phyloP scores from a whole-genome alignment of 352 stramenopile species.

The Globisporangium lucens region DNA sequence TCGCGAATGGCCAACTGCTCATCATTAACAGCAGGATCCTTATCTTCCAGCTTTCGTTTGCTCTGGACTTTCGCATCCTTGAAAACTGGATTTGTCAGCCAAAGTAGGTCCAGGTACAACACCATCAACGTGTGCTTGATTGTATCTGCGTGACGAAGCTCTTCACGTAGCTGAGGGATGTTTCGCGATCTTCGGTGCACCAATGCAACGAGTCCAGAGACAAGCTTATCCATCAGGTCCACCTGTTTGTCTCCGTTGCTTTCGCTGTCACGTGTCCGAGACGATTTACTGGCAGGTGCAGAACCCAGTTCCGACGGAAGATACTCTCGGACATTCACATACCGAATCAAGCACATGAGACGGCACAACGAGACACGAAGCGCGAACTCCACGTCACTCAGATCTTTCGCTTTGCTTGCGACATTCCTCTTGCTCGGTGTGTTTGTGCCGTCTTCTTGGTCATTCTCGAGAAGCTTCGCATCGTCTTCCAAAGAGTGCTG shows the following conservation, averaged over 20 bases:
- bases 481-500: slow-evolving; percentile 55
- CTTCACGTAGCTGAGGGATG: slow-evolving; percentile 44
- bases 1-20: slow-evolving; percentile 12
- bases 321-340: slow-evolving; percentile 66
- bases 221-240: slow-evolving; percentile 38
- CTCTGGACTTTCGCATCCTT: slow-evolving; percentile 29
- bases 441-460: slow-evolving; percentile 7
- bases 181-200: slow-evolving; percentile 47
- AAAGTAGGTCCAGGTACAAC: slow-evolving; percentile 75
- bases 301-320: slow-evolving; percentile 23
- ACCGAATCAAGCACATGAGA: slow-evolving; percentile 57
- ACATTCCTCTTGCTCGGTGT: slow-evolving; percentile 22
- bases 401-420: slow-evolving; percentile 42
- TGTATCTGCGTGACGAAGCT: slow-evolving; percentile 50
- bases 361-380: slow-evolving; percentile 58
- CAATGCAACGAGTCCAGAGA: slow-evolving; percentile 33
- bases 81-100: slow-evolving; percentile 67
- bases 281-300: background rate
- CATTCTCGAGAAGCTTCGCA: slow-evolving; percentile 28
- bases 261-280: background rate
- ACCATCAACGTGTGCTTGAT: slow-evolving; percentile 66
- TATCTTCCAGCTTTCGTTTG: slow-evolving; percentile 18
- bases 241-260: slow-evolving; percentile 1
- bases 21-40: slow-evolving; percentile 8
- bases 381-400: slow-evolving; percentile 67